Conservation (phyloP, 2,329 filamentous ascomycete species). For the Tothia fuscella region DNA sequence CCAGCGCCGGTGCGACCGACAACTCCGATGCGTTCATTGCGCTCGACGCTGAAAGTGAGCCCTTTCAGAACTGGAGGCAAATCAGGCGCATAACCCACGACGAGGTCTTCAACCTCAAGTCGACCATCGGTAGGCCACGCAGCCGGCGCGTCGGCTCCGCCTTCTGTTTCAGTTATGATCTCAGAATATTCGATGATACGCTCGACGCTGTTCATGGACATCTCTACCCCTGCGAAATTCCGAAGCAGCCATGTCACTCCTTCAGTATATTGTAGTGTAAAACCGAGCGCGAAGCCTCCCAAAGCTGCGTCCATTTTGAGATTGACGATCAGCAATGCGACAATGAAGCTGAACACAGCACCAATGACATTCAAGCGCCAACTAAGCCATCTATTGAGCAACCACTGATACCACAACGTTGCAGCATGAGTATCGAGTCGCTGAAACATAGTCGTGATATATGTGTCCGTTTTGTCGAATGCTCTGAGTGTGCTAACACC, state of each 20-base stretch:
- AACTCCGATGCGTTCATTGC: conserved; percentile 49
- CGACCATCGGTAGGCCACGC: conserved; percentile 65
- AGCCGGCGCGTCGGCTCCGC: conserved; percentile 48
- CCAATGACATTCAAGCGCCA: conserved; percentile 61
- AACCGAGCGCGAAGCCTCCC: conserved; percentile 64
- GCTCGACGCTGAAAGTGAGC: conserved; percentile 52
- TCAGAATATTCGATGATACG: conserved; percentile 64
- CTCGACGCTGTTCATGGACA: conserved; percentile 67
- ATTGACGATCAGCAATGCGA: conserved; percentile 52
- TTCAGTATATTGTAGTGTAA: conserved; percentile 56
- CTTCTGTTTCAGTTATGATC: conserved; percentile 43
- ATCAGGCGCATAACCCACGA: conserved; percentile 59
- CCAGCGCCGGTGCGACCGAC: conserved; percentile 69
- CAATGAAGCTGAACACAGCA: conserved; percentile 53
- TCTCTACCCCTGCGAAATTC: conserved; percentile 53
- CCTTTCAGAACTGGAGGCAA: conserved; percentile 59
- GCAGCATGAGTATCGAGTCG: conserved; percentile 57
- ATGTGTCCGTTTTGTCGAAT: conserved; percentile 56
- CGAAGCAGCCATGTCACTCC: conserved; percentile 55
- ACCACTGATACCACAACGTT: conserved; percentile 55
- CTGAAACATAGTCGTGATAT: conserved; percentile 49
- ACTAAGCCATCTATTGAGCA: conserved; percentile 67
- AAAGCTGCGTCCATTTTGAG: conserved; percentile 56
- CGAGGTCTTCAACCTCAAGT: conserved; percentile 61
- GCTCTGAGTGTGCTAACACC: conserved; percentile 67